Percentiles rank a stretch among this genome's conserved stretches.
phyloP scores from a whole-genome alignment of 805 yeast species.

The Candida awuae region DNA sequence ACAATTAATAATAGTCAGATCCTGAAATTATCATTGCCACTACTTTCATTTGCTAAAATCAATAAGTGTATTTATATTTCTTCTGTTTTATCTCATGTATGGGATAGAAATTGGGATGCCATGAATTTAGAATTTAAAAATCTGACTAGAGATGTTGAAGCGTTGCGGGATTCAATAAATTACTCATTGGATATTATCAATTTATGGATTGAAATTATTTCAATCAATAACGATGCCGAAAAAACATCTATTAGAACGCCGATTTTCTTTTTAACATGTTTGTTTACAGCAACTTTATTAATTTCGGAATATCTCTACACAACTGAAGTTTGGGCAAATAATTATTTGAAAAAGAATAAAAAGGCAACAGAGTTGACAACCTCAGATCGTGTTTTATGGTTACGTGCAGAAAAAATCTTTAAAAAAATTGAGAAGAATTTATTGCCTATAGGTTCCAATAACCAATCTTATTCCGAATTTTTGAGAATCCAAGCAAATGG shows the following conservation, averaged over 20 bases:
- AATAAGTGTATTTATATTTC: constrained; percentile 55
- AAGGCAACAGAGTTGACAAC: constrained; percentile 21
- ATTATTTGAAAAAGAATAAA: constrained; percentile 23
- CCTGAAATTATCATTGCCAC: constrained; percentile 57
- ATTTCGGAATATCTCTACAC: constrained; percentile 54
- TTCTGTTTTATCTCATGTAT: constrained; percentile 50
- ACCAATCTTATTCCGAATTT: constrained; percentile 49
- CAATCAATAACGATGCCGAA: constrained; percentile 55
- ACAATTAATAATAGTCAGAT: constrained; percentile 46
- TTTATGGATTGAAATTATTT: constrained; percentile 67
- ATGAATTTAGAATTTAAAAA: constrained; percentile 49
- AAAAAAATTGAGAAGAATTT: constrained; percentile 53
- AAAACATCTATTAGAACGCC: constrained; percentile 67
- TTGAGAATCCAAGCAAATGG: constrained; percentile 53
- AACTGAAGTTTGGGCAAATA: constrained; percentile 46
- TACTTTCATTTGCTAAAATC: constrained; percentile 59
- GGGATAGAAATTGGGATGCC: constrained; percentile 59
- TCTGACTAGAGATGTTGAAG: constrained; percentile 49
- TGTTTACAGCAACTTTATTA: constrained; percentile 53
- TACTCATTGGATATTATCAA: constrained; percentile 52
- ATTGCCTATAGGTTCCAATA: constrained; percentile 42
- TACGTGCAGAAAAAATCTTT: constrained; percentile 51
- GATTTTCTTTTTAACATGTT: constrained; percentile 63
- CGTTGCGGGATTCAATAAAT: constrained; percentile 53
- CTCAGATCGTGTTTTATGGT: constrained; percentile 55